A percentile compares a stretch with the other conserved stretches of the same genome.
Conservation (phyloP, 169 alveolate genomes). For the Plasmodium adleri region DNA sequence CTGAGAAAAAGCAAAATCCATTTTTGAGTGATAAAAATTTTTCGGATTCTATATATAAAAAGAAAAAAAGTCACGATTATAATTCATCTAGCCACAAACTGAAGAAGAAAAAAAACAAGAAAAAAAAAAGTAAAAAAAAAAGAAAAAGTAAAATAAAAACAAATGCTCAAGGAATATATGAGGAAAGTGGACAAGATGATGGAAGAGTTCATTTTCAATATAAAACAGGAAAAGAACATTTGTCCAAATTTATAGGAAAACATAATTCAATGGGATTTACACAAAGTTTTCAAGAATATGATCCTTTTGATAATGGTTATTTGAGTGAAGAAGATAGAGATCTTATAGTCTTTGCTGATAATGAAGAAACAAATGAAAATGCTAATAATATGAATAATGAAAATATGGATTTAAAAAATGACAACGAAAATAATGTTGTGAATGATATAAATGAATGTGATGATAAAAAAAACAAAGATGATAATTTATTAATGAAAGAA, state of each 20-base stretch:
- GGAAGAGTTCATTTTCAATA: constrained; percentile 26
- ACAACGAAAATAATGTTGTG: background rate
- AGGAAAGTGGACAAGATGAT: constrained; percentile 5
- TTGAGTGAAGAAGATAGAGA: constrained; percentile 75
- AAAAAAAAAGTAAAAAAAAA: constrained; percentile 39
- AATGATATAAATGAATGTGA: background rate
- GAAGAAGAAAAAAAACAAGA: constrained; percentile 7
- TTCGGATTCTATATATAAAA: constrained; percentile 26
- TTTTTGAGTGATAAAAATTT: constrained; percentile 44
- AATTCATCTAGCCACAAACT: background rate
- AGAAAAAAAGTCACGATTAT: too few species aligned
- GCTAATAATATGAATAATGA: background rate
- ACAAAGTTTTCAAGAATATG: constrained; percentile 67
- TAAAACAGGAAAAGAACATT: background rate
- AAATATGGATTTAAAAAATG: background rate
- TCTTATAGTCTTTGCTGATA: constrained; percentile 72
- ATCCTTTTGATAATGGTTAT: constrained; percentile 72
- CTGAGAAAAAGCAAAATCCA: background rate
- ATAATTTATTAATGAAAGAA: too few species aligned
- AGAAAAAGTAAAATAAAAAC: constrained; percentile 37
- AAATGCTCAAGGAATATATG: background rate
- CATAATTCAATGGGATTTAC: constrained; percentile 13
- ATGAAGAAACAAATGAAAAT: constrained; percentile 31
- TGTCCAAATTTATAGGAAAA: background rate
- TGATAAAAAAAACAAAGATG: background rate